These are phyloP conservation scores for Cardamine chenopodiifolia DNA, from an alignment of 345 rosid species.

Conservation along the genomic window DNA sequence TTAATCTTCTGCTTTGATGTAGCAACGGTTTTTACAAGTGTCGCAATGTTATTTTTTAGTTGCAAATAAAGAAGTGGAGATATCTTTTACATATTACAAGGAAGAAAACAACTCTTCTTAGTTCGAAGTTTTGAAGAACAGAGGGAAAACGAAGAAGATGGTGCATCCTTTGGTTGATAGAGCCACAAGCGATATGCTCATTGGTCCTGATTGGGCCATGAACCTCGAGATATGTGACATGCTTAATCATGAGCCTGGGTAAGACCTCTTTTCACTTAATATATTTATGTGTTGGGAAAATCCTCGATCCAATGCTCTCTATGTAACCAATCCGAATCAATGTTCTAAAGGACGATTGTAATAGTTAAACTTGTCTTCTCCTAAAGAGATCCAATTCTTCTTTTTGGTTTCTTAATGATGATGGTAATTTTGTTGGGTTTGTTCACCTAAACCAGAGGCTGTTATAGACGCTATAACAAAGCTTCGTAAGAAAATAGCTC, in stretches of 20 bases:
- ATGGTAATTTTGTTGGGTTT: background rate
- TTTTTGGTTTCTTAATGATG: background rate
- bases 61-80: constrained; percentile 22
- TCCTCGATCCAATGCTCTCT: constrained; percentile 7
- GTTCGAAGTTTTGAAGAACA: constrained; percentile 18
- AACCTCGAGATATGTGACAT: constrained; percentile 98
- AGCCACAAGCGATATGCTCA: constrained; percentile 97
- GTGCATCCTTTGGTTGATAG: constrained; percentile 96
- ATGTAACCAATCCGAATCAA: background rate
- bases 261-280: constrained; percentile 11
- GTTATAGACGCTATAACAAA: no score
- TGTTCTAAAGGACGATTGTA: background rate
- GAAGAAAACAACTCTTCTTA: background rate
- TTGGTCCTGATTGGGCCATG: constrained; percentile 99
- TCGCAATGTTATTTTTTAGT: constrained; percentile 11
- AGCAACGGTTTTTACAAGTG: constrained; percentile 41
- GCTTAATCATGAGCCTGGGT: constrained; percentile 94
- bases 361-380: background rate
- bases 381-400: background rate
- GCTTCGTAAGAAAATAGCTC: no score
- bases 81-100: background rate
- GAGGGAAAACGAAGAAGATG: constrained; percentile 50
- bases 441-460: no score
- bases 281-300: background rate
- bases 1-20: constrained; percentile 38